Conservation (phyloP, 257 asterid species). For the Verbascum thapsus region DNA sequence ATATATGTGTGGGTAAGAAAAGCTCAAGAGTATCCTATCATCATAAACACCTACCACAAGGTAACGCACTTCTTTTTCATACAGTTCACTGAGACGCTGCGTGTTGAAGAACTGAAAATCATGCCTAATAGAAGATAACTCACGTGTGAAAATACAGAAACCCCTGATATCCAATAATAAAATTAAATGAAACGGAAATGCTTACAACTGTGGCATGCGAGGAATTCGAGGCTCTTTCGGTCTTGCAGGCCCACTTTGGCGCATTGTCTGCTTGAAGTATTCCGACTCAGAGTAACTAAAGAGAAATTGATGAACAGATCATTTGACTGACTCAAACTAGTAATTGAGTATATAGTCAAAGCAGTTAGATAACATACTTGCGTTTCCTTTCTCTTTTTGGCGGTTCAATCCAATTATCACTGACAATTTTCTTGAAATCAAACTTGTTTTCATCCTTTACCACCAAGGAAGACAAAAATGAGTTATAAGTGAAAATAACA, state of each 20-base stretch:
- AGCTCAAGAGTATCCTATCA: constrained; percentile 18
- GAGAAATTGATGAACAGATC: constrained; percentile 7
- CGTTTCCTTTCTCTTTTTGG: constrained; percentile 94
- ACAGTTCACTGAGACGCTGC: constrained; percentile 94
- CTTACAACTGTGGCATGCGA: constrained; percentile 99
- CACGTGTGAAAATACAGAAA: constrained; percentile 30
- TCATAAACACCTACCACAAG: constrained; percentile 73
- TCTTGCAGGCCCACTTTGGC: constrained; percentile 92
- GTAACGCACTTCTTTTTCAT: constrained; percentile 96
- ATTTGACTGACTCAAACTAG: constrained; percentile 16
- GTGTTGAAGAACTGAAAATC: constrained; percentile 99
- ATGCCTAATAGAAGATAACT: constrained; percentile 59
- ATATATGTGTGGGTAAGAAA: neutral
- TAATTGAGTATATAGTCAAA: constrained; percentile 6
- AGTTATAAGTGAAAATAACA: constrained; percentile 5
- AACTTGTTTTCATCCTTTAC: constrained; percentile 78
- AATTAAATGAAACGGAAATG: constrained; percentile 17
- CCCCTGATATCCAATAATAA: neutral
- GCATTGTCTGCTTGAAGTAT: constrained; percentile 99
- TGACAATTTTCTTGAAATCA: constrained; percentile 93
- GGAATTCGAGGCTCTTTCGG: constrained; percentile 99
- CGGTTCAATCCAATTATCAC: constrained; percentile 95
- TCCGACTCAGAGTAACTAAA: constrained; percentile 92
- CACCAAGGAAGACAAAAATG: constrained; percentile 27
- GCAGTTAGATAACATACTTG: constrained; percentile 68